These are phyloP conservation scores for Parasitella parasitica DNA, from an alignment of 371 early-diverging fungal species.

Conservation along the genomic window DNA sequence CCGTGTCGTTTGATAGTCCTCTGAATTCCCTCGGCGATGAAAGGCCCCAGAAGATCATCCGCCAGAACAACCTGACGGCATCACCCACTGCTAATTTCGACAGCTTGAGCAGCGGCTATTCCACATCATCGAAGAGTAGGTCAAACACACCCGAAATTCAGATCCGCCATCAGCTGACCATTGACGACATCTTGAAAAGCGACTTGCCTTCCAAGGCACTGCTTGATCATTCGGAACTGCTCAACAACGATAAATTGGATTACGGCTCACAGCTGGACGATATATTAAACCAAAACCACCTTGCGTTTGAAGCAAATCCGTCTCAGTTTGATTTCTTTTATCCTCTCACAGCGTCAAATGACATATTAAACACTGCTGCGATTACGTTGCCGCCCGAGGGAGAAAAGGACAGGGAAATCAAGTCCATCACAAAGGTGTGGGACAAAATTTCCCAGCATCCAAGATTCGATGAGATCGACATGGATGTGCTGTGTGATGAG, in stretches of 20 bases:
- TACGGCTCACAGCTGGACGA: constrained; percentile 6
- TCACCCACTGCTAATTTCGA: constrained; percentile 8
- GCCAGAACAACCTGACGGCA: neutral
- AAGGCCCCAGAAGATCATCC: constrained; percentile 28
- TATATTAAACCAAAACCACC: constrained; percentile 5
- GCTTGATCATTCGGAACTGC: constrained; percentile 19
- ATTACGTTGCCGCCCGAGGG: neutral
- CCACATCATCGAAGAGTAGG: constrained; percentile 10
- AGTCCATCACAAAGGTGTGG: constrained; percentile 56
- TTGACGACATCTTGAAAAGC: constrained; percentile 15
- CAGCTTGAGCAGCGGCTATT: constrained; percentile 6
- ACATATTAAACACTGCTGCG: neutral
- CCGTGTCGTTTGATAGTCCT: constrained; percentile 48
- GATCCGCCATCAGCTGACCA: neutral
- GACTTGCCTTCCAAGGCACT: constrained; percentile 12
- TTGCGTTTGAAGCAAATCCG: constrained; percentile 15
- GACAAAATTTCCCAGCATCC: constrained; percentile 55
- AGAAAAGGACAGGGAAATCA: constrained; percentile 21
- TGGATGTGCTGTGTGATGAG: constrained; percentile 56
- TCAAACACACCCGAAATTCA: constrained; percentile 19
- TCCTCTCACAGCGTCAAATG: constrained; percentile 3
- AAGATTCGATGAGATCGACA: constrained; percentile 54
- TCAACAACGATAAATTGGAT: constrained; percentile 2
- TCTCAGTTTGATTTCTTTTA: constrained; percentile 29
- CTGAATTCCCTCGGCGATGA: constrained; percentile 15